phyloP scores from a whole-genome alignment of 257 asterid species.

The Vinca minor region DNA sequence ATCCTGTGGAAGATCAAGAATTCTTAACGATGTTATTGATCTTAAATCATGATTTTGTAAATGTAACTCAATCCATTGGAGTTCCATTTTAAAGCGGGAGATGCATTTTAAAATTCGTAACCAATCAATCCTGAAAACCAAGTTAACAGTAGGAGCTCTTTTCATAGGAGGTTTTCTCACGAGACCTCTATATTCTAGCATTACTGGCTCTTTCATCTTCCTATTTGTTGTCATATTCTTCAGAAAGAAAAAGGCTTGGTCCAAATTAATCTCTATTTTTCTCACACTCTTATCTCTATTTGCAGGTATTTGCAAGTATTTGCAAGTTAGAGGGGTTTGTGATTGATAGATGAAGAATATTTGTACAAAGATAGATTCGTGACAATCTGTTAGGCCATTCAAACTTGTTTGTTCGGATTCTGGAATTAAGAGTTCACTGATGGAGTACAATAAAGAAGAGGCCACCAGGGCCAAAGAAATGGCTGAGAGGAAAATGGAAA shows the following conservation, averaged over 20 bases:
- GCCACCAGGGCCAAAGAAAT: conserved; percentile 38
- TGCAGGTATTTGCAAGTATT: background rate
- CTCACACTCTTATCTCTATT: background rate
- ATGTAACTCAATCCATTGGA: background rate
- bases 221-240: background rate
- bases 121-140: background rate
- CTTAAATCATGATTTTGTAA: background rate
- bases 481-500: conserved; percentile 45
- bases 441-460: conserved; percentile 44
- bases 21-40: background rate
- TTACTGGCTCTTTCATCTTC: background rate
- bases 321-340: background rate
- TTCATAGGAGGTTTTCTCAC: background rate
- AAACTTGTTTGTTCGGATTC: background rate
- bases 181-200: background rate
- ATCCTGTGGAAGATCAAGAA: background rate
- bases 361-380: no score
- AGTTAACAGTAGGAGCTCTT: background rate
- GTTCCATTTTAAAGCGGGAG: background rate
- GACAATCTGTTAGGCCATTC: conserved; percentile 1
- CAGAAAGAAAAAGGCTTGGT: background rate
- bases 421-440: conserved; percentile 15
- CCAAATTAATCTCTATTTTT: background rate
- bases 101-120: background rate
- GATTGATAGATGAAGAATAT: background rate